phyloP scores from a whole-genome alignment of 306 rosid species.

The Delonix regia region DNA sequence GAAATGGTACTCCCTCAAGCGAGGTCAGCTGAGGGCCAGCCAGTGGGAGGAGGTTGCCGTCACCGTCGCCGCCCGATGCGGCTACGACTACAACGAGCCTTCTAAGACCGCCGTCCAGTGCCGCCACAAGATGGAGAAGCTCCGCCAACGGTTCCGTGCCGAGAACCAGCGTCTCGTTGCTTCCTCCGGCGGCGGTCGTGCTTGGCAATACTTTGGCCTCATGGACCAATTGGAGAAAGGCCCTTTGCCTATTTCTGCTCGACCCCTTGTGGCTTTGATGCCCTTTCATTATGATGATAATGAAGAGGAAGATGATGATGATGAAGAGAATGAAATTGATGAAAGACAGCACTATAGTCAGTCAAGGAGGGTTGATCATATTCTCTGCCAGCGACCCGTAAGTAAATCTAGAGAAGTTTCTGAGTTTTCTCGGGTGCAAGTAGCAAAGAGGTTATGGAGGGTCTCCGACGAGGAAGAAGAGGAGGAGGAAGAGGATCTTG shows the following conservation, averaged over 20 bases:
- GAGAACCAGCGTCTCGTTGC: conserved; percentile 60
- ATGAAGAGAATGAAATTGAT: conserved; percentile 16
- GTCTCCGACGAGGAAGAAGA: background rate
- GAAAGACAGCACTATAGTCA: conserved; percentile 28
- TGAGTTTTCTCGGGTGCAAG: conserved; percentile 18
- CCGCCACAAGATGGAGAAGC: conserved; percentile 96
- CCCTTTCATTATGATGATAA: background rate
- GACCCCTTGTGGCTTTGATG: conserved; percentile 37
- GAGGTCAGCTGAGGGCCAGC: conserved; percentile 75
- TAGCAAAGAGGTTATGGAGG: conserved; percentile 36
- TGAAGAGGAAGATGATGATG: background rate
- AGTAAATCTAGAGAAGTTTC: conserved; percentile 31
- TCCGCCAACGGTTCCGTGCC: conserved; percentile 81
- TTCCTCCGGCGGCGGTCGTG: conserved; percentile 8
- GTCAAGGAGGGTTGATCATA: conserved; percentile 52
- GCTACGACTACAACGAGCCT: conserved; percentile 62
- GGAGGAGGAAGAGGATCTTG: conserved; percentile 17
- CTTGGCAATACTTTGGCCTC: conserved; percentile 75
- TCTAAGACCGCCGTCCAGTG: conserved; percentile 94
- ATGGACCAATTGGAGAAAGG: conserved; percentile 81
- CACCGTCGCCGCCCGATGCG: conserved; percentile 82
- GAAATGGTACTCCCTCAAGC: conserved; percentile 80
- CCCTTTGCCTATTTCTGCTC: conserved; percentile 76
- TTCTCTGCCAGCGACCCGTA: conserved; percentile 44
- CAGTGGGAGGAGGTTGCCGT: conserved; percentile 96